A percentile compares a stretch with the other conserved stretches of the same genome.
Evolutionary conservation across 805 yeast species (phyloP).

Genomic region (Candida vaughaniae): DNA sequence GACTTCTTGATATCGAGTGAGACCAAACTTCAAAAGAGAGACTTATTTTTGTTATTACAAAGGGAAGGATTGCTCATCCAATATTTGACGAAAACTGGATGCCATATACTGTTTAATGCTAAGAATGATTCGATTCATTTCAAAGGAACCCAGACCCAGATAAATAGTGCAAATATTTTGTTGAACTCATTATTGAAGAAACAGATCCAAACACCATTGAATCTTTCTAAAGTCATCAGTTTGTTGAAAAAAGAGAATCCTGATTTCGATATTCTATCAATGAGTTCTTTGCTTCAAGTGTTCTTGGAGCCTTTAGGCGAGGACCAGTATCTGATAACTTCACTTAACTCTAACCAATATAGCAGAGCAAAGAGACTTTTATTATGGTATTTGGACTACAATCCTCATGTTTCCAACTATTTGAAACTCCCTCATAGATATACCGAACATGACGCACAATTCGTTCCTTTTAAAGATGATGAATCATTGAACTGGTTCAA

Average conservation of each 20-base stretch:
- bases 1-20: conserved; percentile 32
- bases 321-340: conserved; percentile 30
- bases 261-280: conserved; percentile 21
- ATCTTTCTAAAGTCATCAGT: conserved; percentile 26
- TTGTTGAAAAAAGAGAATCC: conserved; percentile 28
- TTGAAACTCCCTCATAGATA: conserved; percentile 17
- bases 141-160: conserved; percentile 40
- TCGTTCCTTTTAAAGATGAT: conserved; percentile 30
- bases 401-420: conserved; percentile 21
- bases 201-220: conserved; percentile 26
- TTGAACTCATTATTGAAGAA: conserved; percentile 30
- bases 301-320: conserved; percentile 27
- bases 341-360: conserved; percentile 28
- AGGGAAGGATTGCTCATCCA: conserved; percentile 39
- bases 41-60: conserved; percentile 41
- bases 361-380: conserved; percentile 37
- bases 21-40: conserved; percentile 32
- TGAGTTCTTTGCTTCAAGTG: conserved; percentile 35
- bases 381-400: conserved; percentile 38
- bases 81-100: conserved; percentile 42
- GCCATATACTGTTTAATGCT: conserved; percentile 34
- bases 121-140: conserved; percentile 31
- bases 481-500: conserved; percentile 33
- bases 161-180: conserved; percentile 44
- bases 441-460: conserved; percentile 6